Percentiles rank a stretch among this genome's conserved stretches.
Conservation (phyloP, 371 early-diverging fungal species). For the Chytridium lagenaria region DNA sequence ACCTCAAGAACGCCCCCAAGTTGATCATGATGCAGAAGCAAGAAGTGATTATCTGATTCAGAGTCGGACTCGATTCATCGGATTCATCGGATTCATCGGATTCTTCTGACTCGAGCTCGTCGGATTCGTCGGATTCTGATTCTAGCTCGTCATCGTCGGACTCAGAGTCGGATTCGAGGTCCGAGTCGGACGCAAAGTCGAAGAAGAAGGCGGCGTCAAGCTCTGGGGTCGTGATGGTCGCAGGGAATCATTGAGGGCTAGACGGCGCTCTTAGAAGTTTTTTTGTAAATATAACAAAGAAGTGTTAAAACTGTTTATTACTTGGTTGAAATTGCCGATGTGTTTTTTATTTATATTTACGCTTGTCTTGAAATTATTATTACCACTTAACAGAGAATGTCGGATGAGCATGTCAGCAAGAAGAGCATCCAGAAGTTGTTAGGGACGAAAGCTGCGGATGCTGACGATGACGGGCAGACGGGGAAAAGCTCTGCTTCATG, state of each 20-base stretch:
- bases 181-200: background rate
- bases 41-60: conserved; percentile 39
- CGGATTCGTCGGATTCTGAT: background rate
- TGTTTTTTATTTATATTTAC: too few relatives aligned
- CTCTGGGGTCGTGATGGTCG: background rate
- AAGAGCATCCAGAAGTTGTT: conserved; percentile 34
- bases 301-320: too few relatives aligned
- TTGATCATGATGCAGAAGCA: conserved; percentile 55
- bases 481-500: conserved; percentile 30
- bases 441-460: background rate
- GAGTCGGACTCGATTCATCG: conserved; percentile 23
- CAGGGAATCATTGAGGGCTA: background rate
- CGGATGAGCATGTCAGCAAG: conserved; percentile 27
- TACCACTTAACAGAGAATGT: background rate
- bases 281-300: background rate
- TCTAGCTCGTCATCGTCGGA: conserved; percentile 18
- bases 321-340: too few relatives aligned
- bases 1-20: conserved; percentile 60
- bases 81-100: conserved; percentile 4
- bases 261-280: background rate
- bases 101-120: conserved; percentile 13
- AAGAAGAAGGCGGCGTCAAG: background rate
- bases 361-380: too few relatives aligned
- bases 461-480: conserved; percentile 1
- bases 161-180: conserved; percentile 27